Base-by-base conservation (phyloP, 2,329 filamentous ascomycete genomes). In the Fusarium aywerte region DNA sequence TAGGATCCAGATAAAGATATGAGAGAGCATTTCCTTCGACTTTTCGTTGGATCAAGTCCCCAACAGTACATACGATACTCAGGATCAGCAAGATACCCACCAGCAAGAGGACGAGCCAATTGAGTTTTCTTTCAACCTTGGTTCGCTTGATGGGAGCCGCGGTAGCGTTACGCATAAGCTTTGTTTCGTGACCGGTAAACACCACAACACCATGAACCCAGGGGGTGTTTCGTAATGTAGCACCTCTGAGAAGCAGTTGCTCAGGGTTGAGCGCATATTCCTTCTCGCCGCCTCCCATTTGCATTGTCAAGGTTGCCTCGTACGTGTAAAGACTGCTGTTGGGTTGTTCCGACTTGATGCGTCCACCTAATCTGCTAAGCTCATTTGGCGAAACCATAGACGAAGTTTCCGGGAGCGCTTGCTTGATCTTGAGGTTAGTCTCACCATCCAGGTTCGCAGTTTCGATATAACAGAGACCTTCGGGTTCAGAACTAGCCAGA, bases 261-360 rank as follows among this genome's bases (percentile, higher is more conserved):
- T 99, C 96, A 0, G 96, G 96, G 68, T 92, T 92, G 54, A 99
- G 80, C 2, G 96, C 85, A 47, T 98, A 81, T 76, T 98, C 95
- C 79, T 96, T 97, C 79, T 99, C 96, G 33, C 93, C 93, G 18
- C 94, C 94, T 40, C 94, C 93, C 43, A 91, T 86, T 73, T 95
- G 89, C 85, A 98, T 91, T 0, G 94, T 98, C 77, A 99, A 78
- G 1, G 95, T 97, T 36, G 94, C 96, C 80, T 99, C 96, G 77
- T 98, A 99, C 0, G 96, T 99, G 79, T 99, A 99, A 33, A 99
- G 83, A 79, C 94, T 98, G 81, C 93, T 97, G 83, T 99, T 99
- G 21, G 96, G 96, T 77, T 98, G 96, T 80, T 99, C 96, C 2
- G 95, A 98, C 73, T 92, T 91, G 72, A 99, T 84, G 65, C 91